Evolutionary conservation across 106 monocot genomes (phyloP), one percentile per base, ranked within the genome.

Genomic region (Apostasia ramifera): DNA sequence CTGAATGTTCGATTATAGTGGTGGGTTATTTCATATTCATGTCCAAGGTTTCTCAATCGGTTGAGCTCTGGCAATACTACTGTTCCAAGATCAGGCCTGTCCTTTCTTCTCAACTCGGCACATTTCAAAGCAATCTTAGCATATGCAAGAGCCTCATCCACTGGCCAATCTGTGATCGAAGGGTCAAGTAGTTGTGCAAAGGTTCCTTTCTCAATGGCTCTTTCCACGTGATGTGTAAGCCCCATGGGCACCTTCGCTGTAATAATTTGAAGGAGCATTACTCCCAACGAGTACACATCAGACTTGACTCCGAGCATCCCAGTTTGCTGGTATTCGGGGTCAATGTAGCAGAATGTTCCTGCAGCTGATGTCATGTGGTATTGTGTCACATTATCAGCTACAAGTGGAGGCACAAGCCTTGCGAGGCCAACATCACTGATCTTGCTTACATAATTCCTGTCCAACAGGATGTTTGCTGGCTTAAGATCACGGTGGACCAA

Each of bases 321-420:
- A 0, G 93, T 94, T 70, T 94, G 93, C 72, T 94, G 93, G 74
- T 94, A 94, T 72, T 94, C 93, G 1, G 93, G 93, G 45, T 94
- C 93, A 14, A 94, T 94, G 68, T 94, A 94, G 61, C 93, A 94
- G 64, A 94, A 89, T 6, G 93, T 90, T 0, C 93, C 93, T 0
- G 93, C 93, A 1, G 86, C 80, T 2, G 93, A 86, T 0, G 93
- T 94, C 84, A 94, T 86, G 12, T 78, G 55, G 78, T 94, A 94
- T 54, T 84, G 89, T 0, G 93, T 94, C 1, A 84, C 93, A 2
- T 45, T 78, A 67, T 86, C 76, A 44, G 84, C 91, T 10, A 89
- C 86, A 0, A 83, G 80, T 8, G 86, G 80, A 1, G 93, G 93
- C 50, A 94, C 89, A 1, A 93, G 81, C 11, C 89, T 67, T 3